Conservation (phyloP, 768 basidiomycete genomes). For the Termitomyces sp. region DNA sequence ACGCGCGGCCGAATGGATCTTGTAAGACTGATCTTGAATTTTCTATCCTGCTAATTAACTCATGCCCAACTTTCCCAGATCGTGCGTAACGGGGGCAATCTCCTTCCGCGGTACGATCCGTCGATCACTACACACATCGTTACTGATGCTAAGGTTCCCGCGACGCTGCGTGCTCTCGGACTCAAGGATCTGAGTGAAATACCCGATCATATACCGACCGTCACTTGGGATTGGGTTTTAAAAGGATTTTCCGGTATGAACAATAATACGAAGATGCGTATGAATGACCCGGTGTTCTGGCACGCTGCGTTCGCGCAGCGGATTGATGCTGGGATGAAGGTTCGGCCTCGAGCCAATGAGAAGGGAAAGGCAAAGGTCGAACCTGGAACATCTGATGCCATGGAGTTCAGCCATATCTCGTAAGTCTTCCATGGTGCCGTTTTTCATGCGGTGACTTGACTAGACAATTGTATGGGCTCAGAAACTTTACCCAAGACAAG, state of each 20-base stretch:
- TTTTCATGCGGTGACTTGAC: not conserved
- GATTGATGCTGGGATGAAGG: constrained; percentile 36
- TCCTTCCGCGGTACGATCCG: constrained; percentile 55
- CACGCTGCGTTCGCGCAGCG: constrained; percentile 44
- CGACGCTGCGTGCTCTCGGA: constrained; percentile 37
- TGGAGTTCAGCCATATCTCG: constrained; percentile 43
- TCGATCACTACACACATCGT: constrained; percentile 61
- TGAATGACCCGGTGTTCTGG: constrained; percentile 31
- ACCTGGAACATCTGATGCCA: constrained; percentile 4
- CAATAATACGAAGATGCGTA: constrained; percentile 22
- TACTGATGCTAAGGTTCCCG: constrained; percentile 30
- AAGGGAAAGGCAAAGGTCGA: constrained; percentile 10
- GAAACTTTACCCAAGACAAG: constrained; percentile 31
- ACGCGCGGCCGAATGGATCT: constrained; percentile 57
- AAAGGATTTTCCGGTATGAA: constrained; percentile 27
- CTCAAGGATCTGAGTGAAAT: constrained; percentile 49
- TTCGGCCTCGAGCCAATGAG: constrained; percentile 15
- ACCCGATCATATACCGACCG: constrained; percentile 57
- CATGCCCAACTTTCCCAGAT: constrained; percentile 36
- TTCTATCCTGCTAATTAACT: not conserved
- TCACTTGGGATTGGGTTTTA: constrained; percentile 59
- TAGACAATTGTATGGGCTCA: constrained; percentile 6
- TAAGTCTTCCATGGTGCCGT: constrained; percentile 20
- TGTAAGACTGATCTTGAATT: constrained; percentile 35
- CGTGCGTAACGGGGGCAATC: constrained; percentile 53